These are phyloP conservation scores for Colletotrichum sp. DNA, from an alignment of 2,329 filamentous ascomycete species.

Conservation along the genomic window DNA sequence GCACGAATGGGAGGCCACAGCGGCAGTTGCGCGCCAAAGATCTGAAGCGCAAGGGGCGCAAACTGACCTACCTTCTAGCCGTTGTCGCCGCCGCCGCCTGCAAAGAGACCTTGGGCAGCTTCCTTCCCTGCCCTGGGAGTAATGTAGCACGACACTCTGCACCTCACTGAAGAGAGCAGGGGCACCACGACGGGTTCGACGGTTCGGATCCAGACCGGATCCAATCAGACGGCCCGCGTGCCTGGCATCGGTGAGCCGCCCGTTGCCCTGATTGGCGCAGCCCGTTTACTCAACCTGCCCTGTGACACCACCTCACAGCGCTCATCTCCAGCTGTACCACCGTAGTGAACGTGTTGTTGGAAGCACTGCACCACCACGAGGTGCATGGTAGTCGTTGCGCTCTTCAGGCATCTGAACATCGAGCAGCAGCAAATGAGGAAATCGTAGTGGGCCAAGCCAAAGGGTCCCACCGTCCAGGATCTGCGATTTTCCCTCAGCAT, in stretches of 20 bases:
- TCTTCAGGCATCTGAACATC: not conserved
- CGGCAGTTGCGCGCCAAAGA: constrained; percentile 18
- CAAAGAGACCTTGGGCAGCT: not conserved
- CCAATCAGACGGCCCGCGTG: constrained; percentile 10
- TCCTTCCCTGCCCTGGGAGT: not conserved
- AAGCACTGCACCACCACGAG: not conserved
- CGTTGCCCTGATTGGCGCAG: not conserved
- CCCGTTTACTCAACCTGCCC: not conserved
- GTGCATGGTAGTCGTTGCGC: not conserved
- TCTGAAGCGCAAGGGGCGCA: constrained; percentile 20
- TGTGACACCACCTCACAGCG: not conserved
- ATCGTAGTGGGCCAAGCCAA: not conserved
- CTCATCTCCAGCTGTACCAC: not conserved
- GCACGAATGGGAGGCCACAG: constrained; percentile 19
- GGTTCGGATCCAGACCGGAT: not conserved
- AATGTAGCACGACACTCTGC: not conserved
- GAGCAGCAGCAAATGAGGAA: not conserved
- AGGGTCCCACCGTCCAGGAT: not conserved
- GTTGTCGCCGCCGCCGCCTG: not conserved
- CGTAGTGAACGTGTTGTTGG: not conserved
- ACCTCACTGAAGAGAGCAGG: not conserved
- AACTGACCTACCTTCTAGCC: not conserved
- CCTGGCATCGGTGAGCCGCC: not conserved
- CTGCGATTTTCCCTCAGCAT: not conserved
- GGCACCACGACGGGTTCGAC: not conserved